These are phyloP conservation scores for Lentinula novae-zelandiae DNA, from an alignment of 1,284 basidiomycete species.

Conservation along the genomic window DNA sequence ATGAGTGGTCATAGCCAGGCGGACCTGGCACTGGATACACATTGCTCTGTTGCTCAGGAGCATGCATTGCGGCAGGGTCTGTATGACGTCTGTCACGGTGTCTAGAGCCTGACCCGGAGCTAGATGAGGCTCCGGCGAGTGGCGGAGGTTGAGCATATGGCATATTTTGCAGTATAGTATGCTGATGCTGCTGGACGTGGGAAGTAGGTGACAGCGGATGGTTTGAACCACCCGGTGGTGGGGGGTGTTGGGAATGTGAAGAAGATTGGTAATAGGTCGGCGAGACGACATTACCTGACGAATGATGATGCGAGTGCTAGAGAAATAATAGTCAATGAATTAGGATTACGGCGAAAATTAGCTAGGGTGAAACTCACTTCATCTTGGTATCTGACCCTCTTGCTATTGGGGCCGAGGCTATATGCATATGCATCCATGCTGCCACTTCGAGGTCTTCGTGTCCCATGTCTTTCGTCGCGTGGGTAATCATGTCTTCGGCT, in stretches of 20 bases:
- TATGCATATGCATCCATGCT: slow-evolving; percentile 8
- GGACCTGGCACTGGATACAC: background rate
- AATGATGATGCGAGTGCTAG: background rate
- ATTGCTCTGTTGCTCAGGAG: background rate
- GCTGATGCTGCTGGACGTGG: background rate
- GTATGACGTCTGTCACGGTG: background rate
- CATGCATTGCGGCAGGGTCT: slow-evolving; percentile 1
- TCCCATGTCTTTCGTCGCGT: slow-evolving; percentile 1
- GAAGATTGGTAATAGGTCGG: background rate
- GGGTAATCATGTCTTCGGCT: background rate
- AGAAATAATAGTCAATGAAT: background rate
- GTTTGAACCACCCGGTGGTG: background rate
- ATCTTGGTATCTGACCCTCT: slow-evolving; percentile 2
- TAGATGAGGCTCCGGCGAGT: background rate
- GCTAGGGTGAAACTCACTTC: background rate
- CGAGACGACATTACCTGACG: background rate
- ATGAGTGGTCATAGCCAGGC: background rate
- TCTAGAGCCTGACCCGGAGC: background rate
- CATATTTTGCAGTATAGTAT: background rate
- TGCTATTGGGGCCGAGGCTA: background rate
- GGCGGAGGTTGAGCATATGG: background rate
- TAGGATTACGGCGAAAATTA: background rate
- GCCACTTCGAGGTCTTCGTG: slow-evolving; percentile 10
- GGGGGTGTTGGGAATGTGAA: background rate
- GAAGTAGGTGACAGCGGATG: background rate